Percentiles rank a stretch among this genome's conserved stretches.
Conservation (phyloP, 2,329 filamentous ascomycete species). For the Colletotrichum godetiae region DNA sequence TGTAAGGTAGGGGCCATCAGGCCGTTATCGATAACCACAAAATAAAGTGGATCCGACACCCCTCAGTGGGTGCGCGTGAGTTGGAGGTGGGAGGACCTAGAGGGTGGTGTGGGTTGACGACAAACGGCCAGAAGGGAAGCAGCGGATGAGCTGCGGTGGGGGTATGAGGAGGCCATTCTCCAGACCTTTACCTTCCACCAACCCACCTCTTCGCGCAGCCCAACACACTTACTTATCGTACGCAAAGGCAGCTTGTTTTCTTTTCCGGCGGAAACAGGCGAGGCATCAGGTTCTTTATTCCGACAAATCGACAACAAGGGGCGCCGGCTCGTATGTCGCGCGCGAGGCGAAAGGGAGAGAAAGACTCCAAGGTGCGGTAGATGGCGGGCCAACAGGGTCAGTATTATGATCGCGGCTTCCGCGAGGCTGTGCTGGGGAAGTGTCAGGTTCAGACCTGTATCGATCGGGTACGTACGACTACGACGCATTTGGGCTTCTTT, state of each 20-base stretch:
- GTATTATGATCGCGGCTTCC: constrained; percentile 32
- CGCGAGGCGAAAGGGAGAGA: constrained; percentile 26
- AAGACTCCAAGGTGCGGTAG: constrained; percentile 32
- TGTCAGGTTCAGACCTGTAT: constrained; percentile 51
- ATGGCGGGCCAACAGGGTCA: constrained; percentile 29
- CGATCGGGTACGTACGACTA: constrained; percentile 46
- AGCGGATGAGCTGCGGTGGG: constrained; percentile 18
- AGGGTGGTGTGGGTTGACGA: constrained; percentile 3
- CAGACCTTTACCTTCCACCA: not conserved
- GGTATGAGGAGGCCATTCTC: not conserved
- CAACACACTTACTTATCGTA: not conserved
- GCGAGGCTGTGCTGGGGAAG: constrained; percentile 46
- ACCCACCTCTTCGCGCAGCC: not conserved
- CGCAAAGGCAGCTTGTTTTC: not conserved
- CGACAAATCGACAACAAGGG: not conserved
- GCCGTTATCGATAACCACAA: constrained; percentile 16
- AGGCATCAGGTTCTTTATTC: not conserved
- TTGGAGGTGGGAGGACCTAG: not conserved
- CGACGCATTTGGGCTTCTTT: not conserved
- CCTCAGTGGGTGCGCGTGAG: constrained; percentile 15
- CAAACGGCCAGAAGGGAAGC: constrained; percentile 9
- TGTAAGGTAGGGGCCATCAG: too few species aligned
- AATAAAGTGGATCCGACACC: constrained; percentile 10
- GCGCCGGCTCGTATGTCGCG: constrained; percentile 32
- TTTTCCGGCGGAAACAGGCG: not conserved